phyloP scores from a whole-genome alignment of 164 flowering plant genomes.

The Buxus sempervirens region DNA sequence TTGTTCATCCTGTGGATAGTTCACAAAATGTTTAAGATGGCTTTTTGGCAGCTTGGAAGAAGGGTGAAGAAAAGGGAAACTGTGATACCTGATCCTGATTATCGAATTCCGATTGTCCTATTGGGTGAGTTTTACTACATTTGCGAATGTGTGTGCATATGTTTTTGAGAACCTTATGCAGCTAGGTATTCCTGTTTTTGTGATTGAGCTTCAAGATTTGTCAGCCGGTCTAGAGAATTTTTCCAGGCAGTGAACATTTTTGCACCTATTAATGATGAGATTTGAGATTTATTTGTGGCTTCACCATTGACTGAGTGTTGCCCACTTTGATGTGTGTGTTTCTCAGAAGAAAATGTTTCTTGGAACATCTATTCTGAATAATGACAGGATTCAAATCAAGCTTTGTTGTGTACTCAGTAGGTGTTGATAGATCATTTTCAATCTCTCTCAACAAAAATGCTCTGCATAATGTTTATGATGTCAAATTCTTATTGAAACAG shows the following conservation, averaged over 20 bases:
- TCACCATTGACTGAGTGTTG: neutral
- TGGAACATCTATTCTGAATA: neutral
- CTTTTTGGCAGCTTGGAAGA: conserved; percentile 51
- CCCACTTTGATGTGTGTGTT: neutral
- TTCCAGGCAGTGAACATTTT: neutral
- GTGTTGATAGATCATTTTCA: too few relatives aligned
- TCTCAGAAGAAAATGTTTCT: neutral
- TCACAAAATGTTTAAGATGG: neutral
- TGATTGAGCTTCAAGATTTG: neutral
- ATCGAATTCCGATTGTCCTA: conserved; percentile 69
- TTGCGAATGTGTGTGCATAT: neutral
- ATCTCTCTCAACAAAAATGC: neutral
- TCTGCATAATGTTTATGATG: neutral
- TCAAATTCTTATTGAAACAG: conserved; percentile 35
- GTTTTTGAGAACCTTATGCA: neutral
- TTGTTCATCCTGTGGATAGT: neutral
- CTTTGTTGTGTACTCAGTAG: neutral
- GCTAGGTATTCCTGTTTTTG: neutral
- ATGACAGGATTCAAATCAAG: neutral
- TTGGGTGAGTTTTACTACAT: conserved; percentile 45
- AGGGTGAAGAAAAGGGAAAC: conserved; percentile 46
- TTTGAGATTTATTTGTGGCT: neutral
- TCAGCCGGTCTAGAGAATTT: neutral
- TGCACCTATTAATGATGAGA: neutral
- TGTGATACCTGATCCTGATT: conserved; percentile 88